These are phyloP conservation scores for Podospora fimiseda DNA, from an alignment of 495 filamentous ascomycete species.

Conservation along the genomic window DNA sequence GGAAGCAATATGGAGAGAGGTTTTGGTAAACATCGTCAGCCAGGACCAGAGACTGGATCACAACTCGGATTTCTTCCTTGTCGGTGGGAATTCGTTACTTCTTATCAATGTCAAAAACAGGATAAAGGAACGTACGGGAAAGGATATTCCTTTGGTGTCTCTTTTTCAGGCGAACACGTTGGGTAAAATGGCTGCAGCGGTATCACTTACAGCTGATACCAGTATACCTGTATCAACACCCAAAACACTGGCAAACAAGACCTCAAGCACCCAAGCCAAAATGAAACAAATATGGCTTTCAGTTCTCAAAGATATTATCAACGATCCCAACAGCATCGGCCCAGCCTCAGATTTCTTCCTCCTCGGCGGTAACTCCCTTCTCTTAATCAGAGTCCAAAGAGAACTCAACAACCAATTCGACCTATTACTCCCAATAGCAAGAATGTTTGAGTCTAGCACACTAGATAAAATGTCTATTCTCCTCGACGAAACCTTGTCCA, in stretches of 20 bases:
- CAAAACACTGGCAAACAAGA: not conserved
- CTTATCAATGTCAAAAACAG: conserved; percentile 16
- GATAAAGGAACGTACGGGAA: not conserved
- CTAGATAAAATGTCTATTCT: conserved; percentile 13
- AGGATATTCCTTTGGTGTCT: conserved; percentile 1
- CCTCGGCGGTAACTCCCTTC: conserved; percentile 24
- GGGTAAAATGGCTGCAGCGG: conserved; percentile 10
- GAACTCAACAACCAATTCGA: conserved; percentile 6
- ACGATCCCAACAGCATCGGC: conserved; percentile 1
- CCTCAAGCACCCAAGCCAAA: conserved; percentile 1
- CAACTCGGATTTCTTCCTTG: conserved; percentile 23
- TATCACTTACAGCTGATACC: too few species aligned
- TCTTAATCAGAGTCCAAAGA: conserved; percentile 17
- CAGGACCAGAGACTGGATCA: conserved; percentile 1
- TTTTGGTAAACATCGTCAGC: conserved; percentile 15
- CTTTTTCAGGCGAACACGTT: conserved; percentile 17
- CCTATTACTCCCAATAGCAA: conserved; percentile 4
- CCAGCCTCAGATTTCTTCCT: conserved; percentile 22
- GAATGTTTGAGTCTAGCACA: conserved; percentile 18
- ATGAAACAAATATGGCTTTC: conserved; percentile 26
- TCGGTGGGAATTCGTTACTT: conserved; percentile 26
- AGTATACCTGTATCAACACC: not conserved
- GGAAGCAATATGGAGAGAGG: conserved; percentile 18
- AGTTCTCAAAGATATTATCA: conserved; percentile 14
- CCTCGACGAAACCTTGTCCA: not conserved